Base-by-base conservation (phyloP, 306 rosid genomes). In the Luffa acutangula region DNA sequence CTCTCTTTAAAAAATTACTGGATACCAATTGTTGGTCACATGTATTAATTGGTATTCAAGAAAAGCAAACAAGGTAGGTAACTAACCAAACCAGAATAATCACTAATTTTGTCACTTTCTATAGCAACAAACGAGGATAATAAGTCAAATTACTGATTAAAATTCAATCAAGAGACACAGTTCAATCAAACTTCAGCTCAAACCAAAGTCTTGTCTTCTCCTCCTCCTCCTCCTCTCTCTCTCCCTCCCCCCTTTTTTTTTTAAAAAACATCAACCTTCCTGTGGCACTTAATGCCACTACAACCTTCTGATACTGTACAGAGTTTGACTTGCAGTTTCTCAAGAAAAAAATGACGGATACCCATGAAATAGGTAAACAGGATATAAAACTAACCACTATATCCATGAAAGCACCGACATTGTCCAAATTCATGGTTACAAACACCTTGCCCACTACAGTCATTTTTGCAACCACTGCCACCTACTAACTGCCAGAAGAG, bases 331-430 rank as follows among this genome's bases (percentile, higher is more conserved):
- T 6, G 11, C 76, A 45, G 54, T 3, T 70, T 70, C 75, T 67
- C 34, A 1, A 42, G 34, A 70, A 51, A 66, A 66, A 31, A 33
- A 33, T 74, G 9, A 51, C 15, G 46, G 51, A 14, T 3, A 13
- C 7, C 45, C 18, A 43, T 56, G 46, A 39, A 45, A 49, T 17
- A 33, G 48, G 72, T 64, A 37, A 46, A 43, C 70, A 18, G 18
- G 71, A 58, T 39, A 66, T 25, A 49, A 77, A 36, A 89, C 97
- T 79, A 67, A 95, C 97, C 97, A 64, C 82, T 58, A 79, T 83
- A 91, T 82, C 99, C 99, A 85, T 90, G 99, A 83, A 90, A 95
- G 88, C 99, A 95, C 78, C 89, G 88, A 54, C 99, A 95, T 66
- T 85, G 89, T 54, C 99, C 97, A 80, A 93, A 88, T 85, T 95